Percentiles rank a stretch among this genome's conserved stretches.
phyloP scores from a whole-genome alignment of 2,329 filamentous ascomycete species.

The Neurospora sp. region DNA sequence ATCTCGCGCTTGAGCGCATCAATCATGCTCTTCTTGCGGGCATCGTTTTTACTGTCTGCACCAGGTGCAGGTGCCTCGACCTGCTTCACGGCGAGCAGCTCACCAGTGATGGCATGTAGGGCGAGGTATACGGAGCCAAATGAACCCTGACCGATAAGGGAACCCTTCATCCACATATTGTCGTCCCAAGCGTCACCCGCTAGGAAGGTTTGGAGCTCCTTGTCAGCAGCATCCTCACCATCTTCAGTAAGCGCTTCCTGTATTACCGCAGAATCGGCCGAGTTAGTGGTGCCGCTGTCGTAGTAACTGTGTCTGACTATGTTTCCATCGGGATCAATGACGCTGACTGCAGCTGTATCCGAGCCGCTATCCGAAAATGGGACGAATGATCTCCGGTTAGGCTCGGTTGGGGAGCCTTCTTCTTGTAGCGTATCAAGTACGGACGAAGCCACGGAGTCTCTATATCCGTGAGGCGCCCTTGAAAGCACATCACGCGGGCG shows the following conservation, averaged over 20 bases:
- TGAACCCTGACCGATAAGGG: constrained; percentile 90
- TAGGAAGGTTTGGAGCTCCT: constrained; percentile 81
- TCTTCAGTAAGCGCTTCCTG: constrained; percentile 83
- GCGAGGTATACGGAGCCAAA: constrained; percentile 95
- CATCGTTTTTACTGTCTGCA: constrained; percentile 70
- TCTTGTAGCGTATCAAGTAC: constrained; percentile 85
- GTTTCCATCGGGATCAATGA: constrained; percentile 70
- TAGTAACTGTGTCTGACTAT: constrained; percentile 68
- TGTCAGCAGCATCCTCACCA: constrained; percentile 79
- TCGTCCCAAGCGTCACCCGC: constrained; percentile 91
- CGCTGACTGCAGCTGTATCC: constrained; percentile 58
- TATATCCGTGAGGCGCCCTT: constrained; percentile 51
- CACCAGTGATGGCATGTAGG: constrained; percentile 88
- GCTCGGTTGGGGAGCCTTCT: constrained; percentile 70
- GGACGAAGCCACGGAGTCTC: constrained; percentile 83
- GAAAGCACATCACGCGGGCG: constrained; percentile 33
- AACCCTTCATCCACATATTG: constrained; percentile 99
- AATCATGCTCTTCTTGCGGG: constrained; percentile 96
- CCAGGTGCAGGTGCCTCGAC: constrained; percentile 79
- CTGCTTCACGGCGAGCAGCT: constrained; percentile 97
- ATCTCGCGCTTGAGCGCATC: constrained; percentile 96
- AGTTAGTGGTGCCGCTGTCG: constrained; percentile 57
- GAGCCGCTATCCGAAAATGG: constrained; percentile 69
- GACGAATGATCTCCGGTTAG: constrained; percentile 92
- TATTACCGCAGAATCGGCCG: constrained; percentile 58